Evolutionary conservation across 495 filamentous ascomycete species (phyloP).

Genomic region (Eremomyces bilateralis): DNA sequence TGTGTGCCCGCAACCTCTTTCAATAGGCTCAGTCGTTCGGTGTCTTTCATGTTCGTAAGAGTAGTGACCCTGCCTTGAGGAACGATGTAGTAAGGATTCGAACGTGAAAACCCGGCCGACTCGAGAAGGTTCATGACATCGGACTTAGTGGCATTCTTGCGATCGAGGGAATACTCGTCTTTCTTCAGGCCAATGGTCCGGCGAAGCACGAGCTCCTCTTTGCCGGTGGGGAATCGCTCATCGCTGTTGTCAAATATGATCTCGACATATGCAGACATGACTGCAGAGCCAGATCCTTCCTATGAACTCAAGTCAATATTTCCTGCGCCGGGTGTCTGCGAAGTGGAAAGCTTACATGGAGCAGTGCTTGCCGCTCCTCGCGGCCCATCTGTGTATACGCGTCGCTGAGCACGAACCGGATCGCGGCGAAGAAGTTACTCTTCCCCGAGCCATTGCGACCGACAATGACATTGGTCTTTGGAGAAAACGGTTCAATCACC

Average conservation of each 20-base stretch:
- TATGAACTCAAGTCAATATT: conserved; percentile 17
- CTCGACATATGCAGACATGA: conserved; percentile 98
- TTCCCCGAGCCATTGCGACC: conserved; percentile 98
- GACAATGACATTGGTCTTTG: conserved; percentile 96
- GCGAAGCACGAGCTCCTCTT: conserved; percentile 69
- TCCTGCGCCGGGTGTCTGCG: no score
- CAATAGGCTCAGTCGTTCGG: conserved; percentile 63
- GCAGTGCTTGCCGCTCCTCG: conserved; percentile 83
- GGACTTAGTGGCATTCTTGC: conserved; percentile 83
- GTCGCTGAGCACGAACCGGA: conserved; percentile 96
- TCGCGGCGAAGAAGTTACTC: conserved; percentile 98
- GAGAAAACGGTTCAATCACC: conserved; percentile 93
- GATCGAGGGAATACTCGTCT: conserved; percentile 91
- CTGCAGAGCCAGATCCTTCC: conserved; percentile 90
- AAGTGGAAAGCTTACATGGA: conserved; percentile 54
- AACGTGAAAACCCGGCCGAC: conserved; percentile 86
- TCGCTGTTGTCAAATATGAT: conserved; percentile 97
- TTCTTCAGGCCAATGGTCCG: conserved; percentile 95
- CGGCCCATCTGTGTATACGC: conserved; percentile 90
- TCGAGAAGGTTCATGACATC: conserved; percentile 94
- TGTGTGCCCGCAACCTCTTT: conserved; percentile 97
- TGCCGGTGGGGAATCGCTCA: conserved; percentile 86
- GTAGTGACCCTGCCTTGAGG: conserved; percentile 91
- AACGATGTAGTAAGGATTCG: conserved; percentile 98
- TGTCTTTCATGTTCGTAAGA: conserved; percentile 96